These are phyloP conservation scores for Truncatella angustata DNA, from an alignment of 2,329 filamentous ascomycete species.

Conservation along the genomic window DNA sequence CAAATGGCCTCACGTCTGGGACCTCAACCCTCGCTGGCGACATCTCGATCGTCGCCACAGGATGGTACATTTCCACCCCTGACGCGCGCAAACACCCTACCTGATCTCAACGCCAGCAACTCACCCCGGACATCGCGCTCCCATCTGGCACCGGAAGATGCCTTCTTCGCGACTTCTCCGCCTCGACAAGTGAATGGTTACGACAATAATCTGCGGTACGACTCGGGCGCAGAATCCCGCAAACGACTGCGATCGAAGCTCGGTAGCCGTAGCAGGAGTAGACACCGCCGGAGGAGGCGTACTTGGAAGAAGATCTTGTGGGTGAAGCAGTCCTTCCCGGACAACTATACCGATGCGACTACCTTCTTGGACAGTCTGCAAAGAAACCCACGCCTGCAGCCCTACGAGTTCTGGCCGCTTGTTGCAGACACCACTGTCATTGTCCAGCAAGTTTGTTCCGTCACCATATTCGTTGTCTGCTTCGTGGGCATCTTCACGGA, in stretches of 20 bases:
- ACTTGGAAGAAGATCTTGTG: constrained; percentile 95
- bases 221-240: constrained; percentile 32
- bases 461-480: constrained; percentile 90
- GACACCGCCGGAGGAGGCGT: constrained; percentile 58
- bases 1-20: constrained; percentile 1
- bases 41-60: background rate
- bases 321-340: constrained; percentile 97
- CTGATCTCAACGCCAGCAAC: constrained; percentile 22
- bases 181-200: constrained; percentile 50
- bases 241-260: constrained; percentile 45
- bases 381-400: constrained; percentile 86
- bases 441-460: constrained; percentile 92
- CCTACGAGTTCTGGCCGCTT: constrained; percentile 97
- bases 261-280: constrained; percentile 61
- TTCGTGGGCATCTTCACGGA: constrained; percentile 89
- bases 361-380: constrained; percentile 97
- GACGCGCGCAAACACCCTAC: constrained; percentile 39
- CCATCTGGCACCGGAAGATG: constrained; percentile 81
- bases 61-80: constrained; percentile 18
- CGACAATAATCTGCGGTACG: constrained; percentile 27
- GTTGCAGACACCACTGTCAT: constrained; percentile 95
- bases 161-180: constrained; percentile 64
- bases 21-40: background rate
- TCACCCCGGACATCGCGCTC: constrained; percentile 55
- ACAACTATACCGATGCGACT: constrained; percentile 96